phyloP scores from a whole-genome alignment of 2,329 filamentous ascomycete genomes.

The Talaromyces piceae region DNA sequence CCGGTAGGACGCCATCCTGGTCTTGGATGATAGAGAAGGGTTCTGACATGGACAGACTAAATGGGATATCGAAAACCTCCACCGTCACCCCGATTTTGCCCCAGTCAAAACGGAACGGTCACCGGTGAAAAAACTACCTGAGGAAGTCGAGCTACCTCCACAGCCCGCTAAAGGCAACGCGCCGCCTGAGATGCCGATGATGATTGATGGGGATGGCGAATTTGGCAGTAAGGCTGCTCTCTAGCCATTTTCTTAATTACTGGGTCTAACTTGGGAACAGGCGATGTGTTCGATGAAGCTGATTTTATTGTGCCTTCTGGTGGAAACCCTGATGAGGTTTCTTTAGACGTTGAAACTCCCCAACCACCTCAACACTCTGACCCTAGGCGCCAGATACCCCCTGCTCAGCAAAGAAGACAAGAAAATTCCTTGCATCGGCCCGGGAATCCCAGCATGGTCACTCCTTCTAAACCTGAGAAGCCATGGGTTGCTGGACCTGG shows the following conservation, averaged over 20 bases:
- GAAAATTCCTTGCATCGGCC: slow-evolving; percentile 14
- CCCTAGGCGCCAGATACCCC: slow-evolving; percentile 5
- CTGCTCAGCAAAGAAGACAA: slow-evolving; percentile 17
- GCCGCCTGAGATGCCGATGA: slow-evolving; percentile 14
- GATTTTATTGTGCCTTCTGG: slow-evolving; percentile 65
- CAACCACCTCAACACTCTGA: slow-evolving; percentile 21
- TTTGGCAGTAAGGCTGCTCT: slow-evolving; percentile 32
- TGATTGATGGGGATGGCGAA: slow-evolving; percentile 35
- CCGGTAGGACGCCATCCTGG: slow-evolving; percentile 40
- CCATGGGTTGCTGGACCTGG: slow-evolving; percentile 19
- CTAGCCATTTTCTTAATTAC: background rate
- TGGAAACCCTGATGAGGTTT: slow-evolving; percentile 70
- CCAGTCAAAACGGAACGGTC: slow-evolving; percentile 51
- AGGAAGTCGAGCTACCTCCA: slow-evolving; percentile 43
- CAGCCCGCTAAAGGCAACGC: slow-evolving; percentile 23
- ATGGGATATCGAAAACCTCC: slow-evolving; percentile 71
- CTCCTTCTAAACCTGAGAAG: slow-evolving; percentile 34
- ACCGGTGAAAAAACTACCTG: slow-evolving; percentile 27
- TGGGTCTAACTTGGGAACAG: slow-evolving; percentile 16
- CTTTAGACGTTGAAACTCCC: slow-evolving; percentile 39
- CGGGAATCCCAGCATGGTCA: slow-evolving; percentile 22
- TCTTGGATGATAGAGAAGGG: background rate
- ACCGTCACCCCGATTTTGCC: slow-evolving; percentile 70
- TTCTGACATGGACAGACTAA: slow-evolving; percentile 41
- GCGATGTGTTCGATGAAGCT: slow-evolving; percentile 64